Base-by-base conservation (phyloP, 306 rosid species). In the Quillaja saponaria region DNA sequence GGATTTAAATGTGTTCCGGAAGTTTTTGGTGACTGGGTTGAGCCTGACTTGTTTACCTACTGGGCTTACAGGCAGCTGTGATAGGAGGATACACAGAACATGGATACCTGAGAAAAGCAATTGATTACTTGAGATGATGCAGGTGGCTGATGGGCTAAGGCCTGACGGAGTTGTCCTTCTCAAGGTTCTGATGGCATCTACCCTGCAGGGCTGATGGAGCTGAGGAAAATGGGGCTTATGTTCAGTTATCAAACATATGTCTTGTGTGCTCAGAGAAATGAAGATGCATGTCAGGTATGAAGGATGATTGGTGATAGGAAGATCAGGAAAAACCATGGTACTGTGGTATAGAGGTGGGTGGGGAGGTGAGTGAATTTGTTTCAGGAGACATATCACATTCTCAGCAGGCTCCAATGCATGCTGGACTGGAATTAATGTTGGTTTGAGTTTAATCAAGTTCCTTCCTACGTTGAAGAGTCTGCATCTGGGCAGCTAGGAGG, bases 131-230 rank as follows among this genome's bases (percentile, higher is more conserved):
- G 64, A 59, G 50, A 80, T 76, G 59, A 80, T 80, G 81, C 64
- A 68, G 16, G 44, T 68, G 13, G 73, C 64, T 9, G 79, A 80
- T 61, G 56, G 71, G 14, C 45, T 80, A 41, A 76, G 19, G 63
- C 82, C 80, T 1, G 85, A 80, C 10, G 74, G 62, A 10, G 61
- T 80, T 55, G 79, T 56, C 44, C 82, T 80, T 64, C 81, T 76
- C 13, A 70, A 67, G 34, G 79, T 73, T 19, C 68, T 80, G 8
- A 69, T 55, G 45, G 75, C 82, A 39, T 80, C 51, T 72, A 62
- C 58, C 72, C 4, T 76, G 82, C 55, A 76, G 75, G 65, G 79
- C 72, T 45, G 69, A 69, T 16, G 66, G 58, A 47, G 55, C 50
- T n/a, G 72, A 73, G 53, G 73, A 76, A 63, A 73, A 59, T 14